Base-by-base conservation (phyloP, 2,329 filamentous ascomycete genomes). In the Botryotinia globosa region DNA sequence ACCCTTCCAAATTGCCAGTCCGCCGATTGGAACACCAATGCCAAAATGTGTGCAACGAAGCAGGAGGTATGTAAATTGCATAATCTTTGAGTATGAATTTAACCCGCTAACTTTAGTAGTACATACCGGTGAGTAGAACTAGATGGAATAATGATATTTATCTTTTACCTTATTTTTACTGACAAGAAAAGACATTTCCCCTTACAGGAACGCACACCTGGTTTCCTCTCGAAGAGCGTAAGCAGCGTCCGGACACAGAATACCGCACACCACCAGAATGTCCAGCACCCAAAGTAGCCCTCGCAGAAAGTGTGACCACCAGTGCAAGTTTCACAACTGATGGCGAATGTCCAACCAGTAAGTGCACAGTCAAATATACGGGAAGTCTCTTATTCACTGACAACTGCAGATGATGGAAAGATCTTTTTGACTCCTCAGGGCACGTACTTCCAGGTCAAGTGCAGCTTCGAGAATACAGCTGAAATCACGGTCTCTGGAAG, bases 381-480 rank as follows among this genome's bases (percentile, higher is more conserved):
- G 48, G 22, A 2, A 32, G 3, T 4, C 4, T 6, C 39, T 12
- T 3, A 25, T 42, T 16, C n/a, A 56, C 51, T 68, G 37, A 68
- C 25, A 6, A 16, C 25, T 32, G 20, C n/a, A 68, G 65, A 56
- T 32, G 18, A 68, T 7, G 65, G 48, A 32, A 68, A 68, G 48
- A 68, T 32, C 1, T 68, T 68, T 18, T 56, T 68, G 34, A 68
- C 65, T 25, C 65, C 48, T 4, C 65, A 68, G n/a, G 65, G 65
- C 34, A 56, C 48, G 5, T 68, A 68, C 48, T 68, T 68, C 48
- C 10, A 68, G 54, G 65, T 68, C 48, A 68, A 68, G 37, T 68
- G 65, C n/a, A n/a, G 34, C 29, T 25, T 37, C 29, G 34, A 68
- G 29, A 68, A 68, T 32, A 68, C 65, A 56, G 65, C 65, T 68